Percentiles rank a stretch among this genome's conserved stretches.
Evolutionary conservation across 768 basidiomycete species (phyloP).

Genomic region (Imleria badia): DNA sequence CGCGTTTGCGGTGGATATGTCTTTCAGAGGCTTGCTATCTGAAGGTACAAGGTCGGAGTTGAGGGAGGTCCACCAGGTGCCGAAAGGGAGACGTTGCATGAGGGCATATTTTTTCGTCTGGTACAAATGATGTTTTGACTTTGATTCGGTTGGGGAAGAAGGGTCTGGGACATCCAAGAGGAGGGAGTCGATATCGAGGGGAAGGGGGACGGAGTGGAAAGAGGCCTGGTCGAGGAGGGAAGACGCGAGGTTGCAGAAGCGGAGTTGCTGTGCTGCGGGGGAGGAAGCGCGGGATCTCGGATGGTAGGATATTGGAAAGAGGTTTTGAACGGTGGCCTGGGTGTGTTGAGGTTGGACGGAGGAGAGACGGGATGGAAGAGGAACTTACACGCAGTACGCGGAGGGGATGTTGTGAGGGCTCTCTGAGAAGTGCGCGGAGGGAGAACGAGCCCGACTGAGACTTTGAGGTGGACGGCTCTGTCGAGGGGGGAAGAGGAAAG

Average conservation of each 20-base stretch:
- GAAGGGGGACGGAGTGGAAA: constrained; percentile 42
- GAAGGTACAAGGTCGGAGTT: constrained; percentile 43
- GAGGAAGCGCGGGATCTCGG: constrained; percentile 63
- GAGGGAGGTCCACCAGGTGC: constrained; percentile 79
- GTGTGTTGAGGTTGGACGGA: neutral
- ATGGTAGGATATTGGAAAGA: constrained; percentile 66
- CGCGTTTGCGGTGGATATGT: constrained; percentile 62
- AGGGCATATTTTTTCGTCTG: constrained; percentile 66
- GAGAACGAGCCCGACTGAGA: constrained; percentile 39
- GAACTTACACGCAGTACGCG: constrained; percentile 54
- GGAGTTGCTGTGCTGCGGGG: constrained; percentile 66
- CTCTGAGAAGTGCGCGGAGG: constrained; percentile 56
- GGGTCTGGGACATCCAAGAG: constrained; percentile 30
- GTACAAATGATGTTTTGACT: constrained; percentile 28
- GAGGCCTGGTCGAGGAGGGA: constrained; percentile 74
- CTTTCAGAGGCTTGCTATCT: constrained; percentile 44
- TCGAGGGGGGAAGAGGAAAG: constrained; percentile 50
- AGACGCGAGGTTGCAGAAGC: constrained; percentile 72
- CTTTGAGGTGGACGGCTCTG: constrained; percentile 42
- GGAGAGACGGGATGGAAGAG: constrained; percentile 12
- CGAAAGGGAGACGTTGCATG: constrained; percentile 73
- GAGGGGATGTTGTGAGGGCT: constrained; percentile 53
- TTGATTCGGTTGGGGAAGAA: constrained; percentile 25
- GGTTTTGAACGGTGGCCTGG: constrained; percentile 63
- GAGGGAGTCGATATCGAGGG: constrained; percentile 47